Base-by-base conservation (phyloP, 2,329 filamentous ascomycete species). In the Leptographium flavum region DNA sequence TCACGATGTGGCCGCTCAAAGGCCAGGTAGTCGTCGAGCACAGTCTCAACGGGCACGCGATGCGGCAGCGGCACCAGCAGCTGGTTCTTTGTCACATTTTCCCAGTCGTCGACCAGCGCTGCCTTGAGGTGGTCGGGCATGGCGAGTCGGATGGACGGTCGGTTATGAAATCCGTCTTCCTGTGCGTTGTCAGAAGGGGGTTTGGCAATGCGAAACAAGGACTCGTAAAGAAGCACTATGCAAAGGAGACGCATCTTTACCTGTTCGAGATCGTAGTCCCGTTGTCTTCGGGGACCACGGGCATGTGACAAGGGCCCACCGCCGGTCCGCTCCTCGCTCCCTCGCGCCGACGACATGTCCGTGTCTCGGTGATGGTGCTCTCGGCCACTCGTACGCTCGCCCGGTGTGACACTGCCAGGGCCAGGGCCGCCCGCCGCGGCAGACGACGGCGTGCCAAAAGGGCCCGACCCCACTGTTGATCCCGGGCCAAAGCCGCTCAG, bases 51-150 rank as follows among this genome's bases (percentile, higher is more conserved):
- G 1, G 90, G 79, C 43, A 81, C 76, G 25, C 73, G 69, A 39
- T 87, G 81, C 1, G 92, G 92, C 15, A 98, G 70, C 2, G 85
- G 81, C 28, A 95, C 86, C 4, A 96, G 78, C 58, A 90, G 85
- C 54, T 87, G 78, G 59, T 93, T 92, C 66, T 95, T 96, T 46
- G 92, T 98, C 50, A 98, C 80, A 56, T 95, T 94, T 63, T 98
- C 92, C 92, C 92, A 98, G 61, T 98, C 92, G 59, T 98, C 92
- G 21, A 98, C 92, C 3, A 98, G 76, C 50, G 94, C 74, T 15
- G 84, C 86, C 67, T 96, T 95, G 53, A 98, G 72, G 52, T 83
- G 78, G 58, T 96, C 92, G 0, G 92, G 87, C 52, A 96, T 79
- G 42, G 81, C 73, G 36, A 98, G 74, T 55, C 87, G 85, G 56